These are phyloP conservation scores for Tetrahymena elliotti DNA, from an alignment of 73 alveolate species.

Conservation along the genomic window DNA sequence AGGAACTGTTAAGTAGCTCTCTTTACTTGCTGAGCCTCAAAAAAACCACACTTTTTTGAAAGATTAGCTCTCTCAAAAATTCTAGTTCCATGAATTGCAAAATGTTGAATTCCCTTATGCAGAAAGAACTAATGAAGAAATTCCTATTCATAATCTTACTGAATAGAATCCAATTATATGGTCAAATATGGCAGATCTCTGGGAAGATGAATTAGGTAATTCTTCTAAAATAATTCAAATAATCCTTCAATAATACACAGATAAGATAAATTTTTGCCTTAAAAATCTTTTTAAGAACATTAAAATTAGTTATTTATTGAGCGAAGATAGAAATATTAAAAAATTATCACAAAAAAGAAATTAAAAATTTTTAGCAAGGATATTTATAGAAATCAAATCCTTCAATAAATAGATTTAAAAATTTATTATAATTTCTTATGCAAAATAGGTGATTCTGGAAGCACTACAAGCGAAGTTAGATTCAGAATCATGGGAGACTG, in stretches of 20 bases:
- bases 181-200: slow-evolving; percentile 72
- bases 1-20: slow-evolving; percentile 65
- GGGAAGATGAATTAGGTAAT: slow-evolving; percentile 89
- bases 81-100: neutral
- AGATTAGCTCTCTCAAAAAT: slow-evolving; percentile 1
- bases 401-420: neutral
- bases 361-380: neutral
- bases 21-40: slow-evolving; percentile 20
- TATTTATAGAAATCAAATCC: neutral
- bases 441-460: slow-evolving; percentile 71
- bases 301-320: too few relatives aligned
- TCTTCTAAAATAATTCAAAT: too few relatives aligned
- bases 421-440: neutral
- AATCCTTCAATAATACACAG: too few relatives aligned
- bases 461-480: slow-evolving; percentile 72
- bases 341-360: too few relatives aligned
- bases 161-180: slow-evolving; percentile 80
- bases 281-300: too few relatives aligned
- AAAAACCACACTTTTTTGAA: neutral
- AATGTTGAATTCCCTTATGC: slow-evolving; percentile 32
- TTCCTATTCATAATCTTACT: slow-evolving; percentile 76
- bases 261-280: too few relatives aligned
- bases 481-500: slow-evolving; percentile 97
- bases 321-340: too few relatives aligned
- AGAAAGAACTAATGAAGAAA: slow-evolving; percentile 71